Base-by-base conservation (phyloP, 257 asterid genomes). In the Gynochthodes officinalis region DNA sequence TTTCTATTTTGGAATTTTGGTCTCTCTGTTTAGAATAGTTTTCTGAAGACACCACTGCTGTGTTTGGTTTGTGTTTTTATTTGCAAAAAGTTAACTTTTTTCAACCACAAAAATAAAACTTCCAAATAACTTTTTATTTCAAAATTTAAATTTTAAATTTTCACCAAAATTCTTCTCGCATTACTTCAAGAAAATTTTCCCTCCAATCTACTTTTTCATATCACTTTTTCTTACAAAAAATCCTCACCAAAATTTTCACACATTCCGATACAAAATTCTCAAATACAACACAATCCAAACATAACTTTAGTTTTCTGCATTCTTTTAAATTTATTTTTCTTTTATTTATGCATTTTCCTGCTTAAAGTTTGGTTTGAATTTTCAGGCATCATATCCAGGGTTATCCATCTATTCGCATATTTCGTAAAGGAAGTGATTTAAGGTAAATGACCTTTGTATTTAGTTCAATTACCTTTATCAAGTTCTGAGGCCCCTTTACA, bases 311-410 rank as follows among this genome's bases (percentile, higher is more conserved):
- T 18, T 44, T 37, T 54, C 53, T 32, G 66, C 44, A 30, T n/a
- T 61, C 37, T 67, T 15, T 9, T 44, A 73, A 46, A 73, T 55
- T 64, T 49, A 73, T 70, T 42, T 69, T 75, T 53, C 69, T 73
- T 61, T 75, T 50, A 52, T 54, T 30, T 27, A 10, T 30, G 48
- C 2, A 55, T 44, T 62, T 48, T 66, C 25, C 28, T 43, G 73
- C 73, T 62, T 75, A 69, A 72, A 58, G 44, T 32, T 72, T 32
- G 61, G 48, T 66, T 67, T 77, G 71, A 73, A 77, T 79, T 49
- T 82, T 78, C 97, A 93, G 98, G 89, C 78, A 93, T 84, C 97
- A 93, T 84, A 85, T 93, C 73, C 98, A 89, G 82, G 99, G 97
- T 64, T 91, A 94, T 77, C 99, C 99, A 72, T 89, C 97, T 54